Percentiles rank a stretch among this genome's conserved stretches.
phyloP scores from a whole-genome alignment of 306 rosid genomes.

The Sphenostylis stenocarpa region DNA sequence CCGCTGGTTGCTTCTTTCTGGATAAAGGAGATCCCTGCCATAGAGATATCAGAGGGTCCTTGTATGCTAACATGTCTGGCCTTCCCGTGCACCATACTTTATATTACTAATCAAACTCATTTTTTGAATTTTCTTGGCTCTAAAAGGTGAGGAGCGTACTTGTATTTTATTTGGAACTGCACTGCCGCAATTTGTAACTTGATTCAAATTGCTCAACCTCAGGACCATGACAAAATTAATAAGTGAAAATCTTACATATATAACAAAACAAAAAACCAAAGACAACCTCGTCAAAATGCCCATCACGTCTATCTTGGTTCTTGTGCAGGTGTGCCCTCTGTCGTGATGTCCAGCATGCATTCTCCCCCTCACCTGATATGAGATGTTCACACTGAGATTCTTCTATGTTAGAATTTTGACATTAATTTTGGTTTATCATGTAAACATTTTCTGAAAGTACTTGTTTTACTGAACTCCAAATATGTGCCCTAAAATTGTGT shows the following conservation, averaged over 20 bases:
- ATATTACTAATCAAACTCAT: constrained; percentile 37
- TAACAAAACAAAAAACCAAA: constrained; percentile 25
- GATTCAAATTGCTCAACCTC: constrained; percentile 39
- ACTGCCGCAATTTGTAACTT: constrained; percentile 32
- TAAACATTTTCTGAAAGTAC: constrained; percentile 23
- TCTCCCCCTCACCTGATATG: constrained; percentile 69
- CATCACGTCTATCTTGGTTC: constrained; percentile 85
- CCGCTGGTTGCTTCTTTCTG: constrained; percentile 10
- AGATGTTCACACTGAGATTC: constrained; percentile 73
- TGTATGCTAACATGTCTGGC: constrained; percentile 11
- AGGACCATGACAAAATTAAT: constrained; percentile 31
- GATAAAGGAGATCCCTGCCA: constrained; percentile 13
- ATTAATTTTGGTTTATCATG: constrained; percentile 46
- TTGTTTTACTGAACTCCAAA: constrained; percentile 35
- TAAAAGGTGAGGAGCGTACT: constrained; percentile 63
- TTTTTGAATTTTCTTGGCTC: constrained; percentile 44
- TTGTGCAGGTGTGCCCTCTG: constrained; percentile 88
- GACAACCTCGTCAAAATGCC: constrained; percentile 56
- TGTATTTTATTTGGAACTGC: constrained; percentile 36
- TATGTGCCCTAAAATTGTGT: constrained; percentile 48
- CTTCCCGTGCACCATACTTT: constrained; percentile 39
- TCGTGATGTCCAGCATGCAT: constrained; percentile 76
- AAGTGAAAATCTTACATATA: constrained; percentile 35
- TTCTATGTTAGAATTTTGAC: constrained; percentile 68
- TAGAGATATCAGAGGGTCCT: constrained; percentile 26